phyloP scores from a whole-genome alignment of 1,284 basidiomycete species.

The Cystobasidium slooffiae region DNA sequence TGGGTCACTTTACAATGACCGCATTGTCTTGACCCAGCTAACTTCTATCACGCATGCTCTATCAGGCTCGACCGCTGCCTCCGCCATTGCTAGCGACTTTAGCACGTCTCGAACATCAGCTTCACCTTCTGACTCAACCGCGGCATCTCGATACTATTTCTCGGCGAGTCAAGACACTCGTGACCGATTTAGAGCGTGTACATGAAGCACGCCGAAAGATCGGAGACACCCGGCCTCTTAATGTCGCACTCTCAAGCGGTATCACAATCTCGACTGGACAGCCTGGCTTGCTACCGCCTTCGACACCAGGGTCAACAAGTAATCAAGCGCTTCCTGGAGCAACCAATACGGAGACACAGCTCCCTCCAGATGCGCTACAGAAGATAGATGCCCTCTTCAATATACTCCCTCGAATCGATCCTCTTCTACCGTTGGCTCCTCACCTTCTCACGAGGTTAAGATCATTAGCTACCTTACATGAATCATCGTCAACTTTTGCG shows the following conservation, averaged over 20 bases:
- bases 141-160: constrained; percentile 96
- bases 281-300: background rate
- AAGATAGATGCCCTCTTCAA: constrained; percentile 67
- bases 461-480: constrained; percentile 80
- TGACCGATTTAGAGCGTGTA: constrained; percentile 88
- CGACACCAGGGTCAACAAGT: background rate
- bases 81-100: constrained; percentile 81
- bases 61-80: constrained; percentile 61
- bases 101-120: constrained; percentile 78
- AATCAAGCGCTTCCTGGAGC: constrained; percentile 20
- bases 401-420: constrained; percentile 75
- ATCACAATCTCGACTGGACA: constrained; percentile 52
- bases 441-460: constrained; percentile 85
- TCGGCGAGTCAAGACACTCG: constrained; percentile 85
- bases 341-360: constrained; percentile 41
- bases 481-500: constrained; percentile 74
- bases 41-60: constrained; percentile 41
- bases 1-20: constrained; percentile 62
- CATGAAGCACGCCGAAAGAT: constrained; percentile 62
- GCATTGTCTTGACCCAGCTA: background rate
- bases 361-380: constrained; percentile 64
- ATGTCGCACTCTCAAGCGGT: constrained; percentile 58
- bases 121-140: constrained; percentile 88
- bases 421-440: constrained; percentile 84
- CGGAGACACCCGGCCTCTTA: constrained; percentile 52